Conservation (phyloP, 495 filamentous ascomycete species). For the Podospora fimiseda region DNA sequence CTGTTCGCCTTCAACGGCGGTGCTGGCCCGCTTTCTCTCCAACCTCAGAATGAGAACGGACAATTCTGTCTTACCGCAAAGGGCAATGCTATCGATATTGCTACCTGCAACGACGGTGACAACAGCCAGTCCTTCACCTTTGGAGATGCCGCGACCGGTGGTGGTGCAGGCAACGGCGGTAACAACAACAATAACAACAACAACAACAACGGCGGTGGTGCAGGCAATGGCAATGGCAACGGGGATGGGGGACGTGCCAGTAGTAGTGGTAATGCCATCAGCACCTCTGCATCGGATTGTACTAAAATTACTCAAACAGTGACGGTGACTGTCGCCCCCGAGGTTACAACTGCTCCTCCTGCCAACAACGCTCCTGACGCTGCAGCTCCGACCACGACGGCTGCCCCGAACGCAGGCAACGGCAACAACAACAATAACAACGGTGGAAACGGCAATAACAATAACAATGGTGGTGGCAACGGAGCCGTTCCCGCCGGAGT, state of each 20-base stretch:
- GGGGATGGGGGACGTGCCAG: not conserved
- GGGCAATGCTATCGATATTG: conserved; percentile 39
- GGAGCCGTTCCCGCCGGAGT: conserved; percentile 17
- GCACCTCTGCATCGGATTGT: conserved; percentile 12
- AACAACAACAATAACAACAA: conserved; percentile 1
- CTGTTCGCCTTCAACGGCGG: conserved; percentile 40
- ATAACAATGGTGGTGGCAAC: conserved; percentile 1
- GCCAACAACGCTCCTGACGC: not conserved
- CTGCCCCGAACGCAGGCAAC: not conserved
- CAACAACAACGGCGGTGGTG: conserved; percentile 4
- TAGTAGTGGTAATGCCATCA: not conserved
- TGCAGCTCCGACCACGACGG: conserved; percentile 7
- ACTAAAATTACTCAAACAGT: conserved; percentile 17
- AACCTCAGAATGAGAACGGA: conserved; percentile 37
- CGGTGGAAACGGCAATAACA: not conserved
- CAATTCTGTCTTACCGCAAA: conserved; percentile 40
- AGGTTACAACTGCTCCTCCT: not conserved
- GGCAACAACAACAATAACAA: not conserved
- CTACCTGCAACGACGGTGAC: conserved; percentile 35
- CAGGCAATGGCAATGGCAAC: not conserved
- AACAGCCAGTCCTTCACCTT: conserved; percentile 44
- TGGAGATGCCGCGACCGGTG: conserved; percentile 20
- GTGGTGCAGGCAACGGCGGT: conserved; percentile 5
- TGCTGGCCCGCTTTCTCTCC: conserved; percentile 35
- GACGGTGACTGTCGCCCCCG: conserved; percentile 6